Evolutionary conservation across 2,329 filamentous ascomycete genomes (phyloP).

Genomic region (Sarocladium strictum): DNA sequence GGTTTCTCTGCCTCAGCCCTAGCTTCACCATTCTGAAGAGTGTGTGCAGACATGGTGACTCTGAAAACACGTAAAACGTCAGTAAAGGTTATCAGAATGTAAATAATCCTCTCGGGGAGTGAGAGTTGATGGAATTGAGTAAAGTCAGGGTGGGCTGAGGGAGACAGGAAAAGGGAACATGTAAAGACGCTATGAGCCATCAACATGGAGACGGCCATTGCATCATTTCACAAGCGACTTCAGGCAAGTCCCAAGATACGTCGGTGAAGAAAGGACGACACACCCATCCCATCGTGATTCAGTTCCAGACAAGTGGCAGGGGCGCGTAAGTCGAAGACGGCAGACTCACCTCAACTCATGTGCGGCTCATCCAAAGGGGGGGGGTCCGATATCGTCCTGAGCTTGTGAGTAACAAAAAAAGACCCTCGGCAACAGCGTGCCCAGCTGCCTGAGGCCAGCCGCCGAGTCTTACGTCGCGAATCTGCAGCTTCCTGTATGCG

Average conservation of each 20-base stretch:
- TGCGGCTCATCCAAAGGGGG: conserved; percentile 7
- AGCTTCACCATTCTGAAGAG: background rate
- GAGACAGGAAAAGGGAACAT: background rate
- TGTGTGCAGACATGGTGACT: background rate
- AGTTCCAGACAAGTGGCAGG: background rate
- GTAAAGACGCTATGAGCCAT: background rate
- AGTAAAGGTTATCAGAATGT: background rate
- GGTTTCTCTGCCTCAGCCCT: background rate
- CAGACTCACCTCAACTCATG: conserved; percentile 6
- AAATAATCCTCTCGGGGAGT: background rate
- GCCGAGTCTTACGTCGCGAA: background rate
- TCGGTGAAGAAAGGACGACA: background rate
- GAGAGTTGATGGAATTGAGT: background rate
- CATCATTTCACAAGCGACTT: background rate
- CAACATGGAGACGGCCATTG: background rate
- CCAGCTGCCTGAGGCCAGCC: background rate
- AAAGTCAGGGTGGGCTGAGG: background rate
- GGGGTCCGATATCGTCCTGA: background rate
- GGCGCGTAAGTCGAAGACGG: background rate
- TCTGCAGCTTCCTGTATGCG: background rate
- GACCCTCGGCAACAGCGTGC: background rate
- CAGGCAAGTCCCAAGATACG: background rate
- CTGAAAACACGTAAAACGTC: background rate
- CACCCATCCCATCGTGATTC: background rate
- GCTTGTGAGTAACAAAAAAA: background rate